A percentile compares a stretch with the other conserved stretches of the same genome.
These are phyloP conservation scores for Curvularia eragrostidis DNA, from an alignment of 2,329 filamentous ascomycete species.

Conservation along the genomic window DNA sequence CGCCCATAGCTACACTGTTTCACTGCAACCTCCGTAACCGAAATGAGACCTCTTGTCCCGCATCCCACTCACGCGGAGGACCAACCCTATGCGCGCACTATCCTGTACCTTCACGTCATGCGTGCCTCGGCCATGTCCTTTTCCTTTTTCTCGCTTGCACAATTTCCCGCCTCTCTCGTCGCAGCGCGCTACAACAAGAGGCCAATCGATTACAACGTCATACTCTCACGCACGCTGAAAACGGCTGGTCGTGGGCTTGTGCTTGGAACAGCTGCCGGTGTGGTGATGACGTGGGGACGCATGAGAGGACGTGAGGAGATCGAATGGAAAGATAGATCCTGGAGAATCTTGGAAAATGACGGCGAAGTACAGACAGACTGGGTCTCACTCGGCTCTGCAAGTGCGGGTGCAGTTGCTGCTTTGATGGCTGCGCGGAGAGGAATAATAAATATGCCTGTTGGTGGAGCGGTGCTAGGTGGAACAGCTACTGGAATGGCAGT, in stretches of 20 bases:
- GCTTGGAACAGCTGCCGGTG: conserved; percentile 55
- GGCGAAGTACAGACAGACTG: conserved; percentile 64
- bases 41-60: conserved; percentile 64
- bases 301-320: conserved; percentile 66
- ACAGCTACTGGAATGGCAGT: conserved; percentile 58
- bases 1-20: not conserved
- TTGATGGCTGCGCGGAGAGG: conserved; percentile 41
- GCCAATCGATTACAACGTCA: conserved; percentile 34
- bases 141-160: conserved; percentile 55
- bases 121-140: conserved; percentile 63
- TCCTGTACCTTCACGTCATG: conserved; percentile 67
- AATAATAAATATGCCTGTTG: conserved; percentile 32
- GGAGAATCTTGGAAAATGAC: conserved; percentile 65
- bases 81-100: conserved; percentile 61
- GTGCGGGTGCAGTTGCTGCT: conserved; percentile 44
- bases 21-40: not conserved
- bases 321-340: conserved; percentile 70
- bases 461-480: conserved; percentile 55
- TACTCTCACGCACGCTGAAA: conserved; percentile 51
- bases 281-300: conserved; percentile 53
- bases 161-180: conserved; percentile 42
- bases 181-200: conserved; percentile 31
- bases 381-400: conserved; percentile 59
- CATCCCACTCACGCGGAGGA: conserved; percentile 68
- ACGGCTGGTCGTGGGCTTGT: conserved; percentile 57